Conservation (phyloP, 2,329 filamentous ascomycete genomes). For the Penicillium sp. region DNA sequence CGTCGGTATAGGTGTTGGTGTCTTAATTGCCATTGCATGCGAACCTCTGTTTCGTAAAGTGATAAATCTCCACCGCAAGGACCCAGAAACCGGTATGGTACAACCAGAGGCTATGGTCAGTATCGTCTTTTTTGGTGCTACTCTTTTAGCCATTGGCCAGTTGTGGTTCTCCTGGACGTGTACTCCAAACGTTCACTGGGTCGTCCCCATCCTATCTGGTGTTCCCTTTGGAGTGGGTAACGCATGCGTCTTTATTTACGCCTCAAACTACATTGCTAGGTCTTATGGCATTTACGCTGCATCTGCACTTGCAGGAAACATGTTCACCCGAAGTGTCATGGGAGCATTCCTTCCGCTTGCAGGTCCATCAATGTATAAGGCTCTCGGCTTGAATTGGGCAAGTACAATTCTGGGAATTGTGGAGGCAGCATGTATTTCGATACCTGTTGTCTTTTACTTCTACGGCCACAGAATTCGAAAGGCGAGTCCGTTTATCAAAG, state of each 20-base stretch:
- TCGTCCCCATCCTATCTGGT: slow-evolving; percentile 70
- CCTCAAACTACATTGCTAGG: slow-evolving; percentile 71
- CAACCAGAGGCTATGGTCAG: slow-evolving; percentile 74
- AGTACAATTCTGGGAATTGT: slow-evolving; percentile 69
- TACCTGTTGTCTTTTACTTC: slow-evolving; percentile 70
- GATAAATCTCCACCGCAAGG: slow-evolving; percentile 70
- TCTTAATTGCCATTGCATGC: slow-evolving; percentile 45
- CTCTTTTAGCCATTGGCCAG: slow-evolving; percentile 70
- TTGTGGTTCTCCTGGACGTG: slow-evolving; percentile 84
- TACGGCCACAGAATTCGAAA: slow-evolving; percentile 54
- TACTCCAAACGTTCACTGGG: slow-evolving; percentile 73
- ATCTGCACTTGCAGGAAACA: slow-evolving; percentile 72
- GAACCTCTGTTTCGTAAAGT: slow-evolving; percentile 68
- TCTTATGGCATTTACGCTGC: slow-evolving; percentile 77
- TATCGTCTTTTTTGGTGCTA: slow-evolving; percentile 71
- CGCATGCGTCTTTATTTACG: slow-evolving; percentile 73
- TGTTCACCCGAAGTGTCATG: slow-evolving; percentile 65
- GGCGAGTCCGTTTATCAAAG: slow-evolving; percentile 49
- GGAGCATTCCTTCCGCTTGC: slow-evolving; percentile 71
- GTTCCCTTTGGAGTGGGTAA: slow-evolving; percentile 78
- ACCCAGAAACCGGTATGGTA: slow-evolving; percentile 67
- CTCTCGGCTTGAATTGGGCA: slow-evolving; percentile 70
- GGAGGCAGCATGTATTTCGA: slow-evolving; percentile 68
- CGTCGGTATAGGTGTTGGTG: slow-evolving; percentile 60
- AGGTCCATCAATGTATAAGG: slow-evolving; percentile 66